Conservation (phyloP, 345 rosid genomes). For the Aquilaria malaccensis region DNA sequence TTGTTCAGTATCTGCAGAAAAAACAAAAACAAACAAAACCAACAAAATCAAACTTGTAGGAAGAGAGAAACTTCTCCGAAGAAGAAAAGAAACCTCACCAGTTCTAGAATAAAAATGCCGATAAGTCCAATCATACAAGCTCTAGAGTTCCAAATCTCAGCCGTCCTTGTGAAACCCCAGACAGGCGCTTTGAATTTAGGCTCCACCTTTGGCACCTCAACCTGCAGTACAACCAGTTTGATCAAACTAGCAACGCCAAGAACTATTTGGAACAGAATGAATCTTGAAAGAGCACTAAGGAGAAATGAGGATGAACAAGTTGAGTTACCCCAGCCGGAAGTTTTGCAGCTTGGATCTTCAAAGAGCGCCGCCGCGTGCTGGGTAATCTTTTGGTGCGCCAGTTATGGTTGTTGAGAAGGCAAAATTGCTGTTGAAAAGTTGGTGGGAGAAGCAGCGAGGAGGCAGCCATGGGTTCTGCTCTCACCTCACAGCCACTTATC, state of each 20-base stretch:
- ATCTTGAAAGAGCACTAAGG: neutral
- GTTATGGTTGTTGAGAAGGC: slow-evolving; percentile 7
- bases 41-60: neutral
- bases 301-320: neutral
- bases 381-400: slow-evolving; percentile 7
- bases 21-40: neutral
- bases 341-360: slow-evolving; percentile 50
- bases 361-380: slow-evolving; percentile 17
- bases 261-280: neutral
- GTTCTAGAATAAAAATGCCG: slow-evolving; percentile 59
- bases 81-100: slow-evolving; percentile 31
- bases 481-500: neutral
- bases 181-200: slow-evolving; percentile 62
- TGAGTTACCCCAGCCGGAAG: slow-evolving; percentile 53
- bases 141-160: slow-evolving; percentile 88
- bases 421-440: slow-evolving; percentile 16
- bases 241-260: neutral
- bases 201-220: slow-evolving; percentile 63
- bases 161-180: slow-evolving; percentile 73
- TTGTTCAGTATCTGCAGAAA: slow-evolving; percentile 58
- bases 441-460: slow-evolving; percentile 20
- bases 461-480: slow-evolving; percentile 18
- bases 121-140: slow-evolving; percentile 89
- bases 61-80: neutral
- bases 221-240: slow-evolving; percentile 17